phyloP scores from a whole-genome alignment of 257 asterid species.

The Capsicum chinense region DNA sequence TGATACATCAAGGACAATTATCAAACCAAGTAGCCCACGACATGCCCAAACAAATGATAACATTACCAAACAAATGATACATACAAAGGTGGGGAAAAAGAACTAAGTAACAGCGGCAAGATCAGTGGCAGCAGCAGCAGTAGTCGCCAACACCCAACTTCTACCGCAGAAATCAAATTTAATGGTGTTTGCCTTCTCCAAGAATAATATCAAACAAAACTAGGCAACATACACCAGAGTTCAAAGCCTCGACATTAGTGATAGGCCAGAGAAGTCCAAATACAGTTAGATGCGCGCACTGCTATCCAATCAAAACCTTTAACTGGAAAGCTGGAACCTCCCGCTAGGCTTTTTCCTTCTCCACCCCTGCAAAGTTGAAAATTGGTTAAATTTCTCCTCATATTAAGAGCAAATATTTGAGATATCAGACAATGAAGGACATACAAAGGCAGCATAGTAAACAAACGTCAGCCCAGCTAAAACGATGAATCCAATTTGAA shows the following conservation, averaged over 20 bases:
- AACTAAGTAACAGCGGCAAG: constrained; percentile 41
- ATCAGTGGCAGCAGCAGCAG: constrained; percentile 39
- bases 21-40: constrained; percentile 37
- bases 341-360: constrained; percentile 78
- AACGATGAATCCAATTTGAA: constrained; percentile 86
- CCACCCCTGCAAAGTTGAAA: constrained; percentile 66
- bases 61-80: constrained; percentile 52
- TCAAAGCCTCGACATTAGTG: constrained; percentile 26
- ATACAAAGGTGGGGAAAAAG: constrained; percentile 43
- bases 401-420: not conserved
- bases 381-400: constrained; percentile 30
- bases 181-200: constrained; percentile 44
- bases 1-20: constrained; percentile 43
- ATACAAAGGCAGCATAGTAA: constrained; percentile 85
- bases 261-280: constrained; percentile 25
- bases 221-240: constrained; percentile 43
- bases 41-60: constrained; percentile 44
- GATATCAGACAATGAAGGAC: constrained; percentile 33
- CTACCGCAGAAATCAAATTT: constrained; percentile 36
- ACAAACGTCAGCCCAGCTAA: constrained; percentile 95
- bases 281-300: constrained; percentile 32
- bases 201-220: constrained; percentile 43
- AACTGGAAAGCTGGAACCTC: constrained; percentile 86
- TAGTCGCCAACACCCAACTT: constrained; percentile 34
- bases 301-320: constrained; percentile 36